phyloP scores from a whole-genome alignment of 345 rosid species.

The Capsella bursapastoris region DNA sequence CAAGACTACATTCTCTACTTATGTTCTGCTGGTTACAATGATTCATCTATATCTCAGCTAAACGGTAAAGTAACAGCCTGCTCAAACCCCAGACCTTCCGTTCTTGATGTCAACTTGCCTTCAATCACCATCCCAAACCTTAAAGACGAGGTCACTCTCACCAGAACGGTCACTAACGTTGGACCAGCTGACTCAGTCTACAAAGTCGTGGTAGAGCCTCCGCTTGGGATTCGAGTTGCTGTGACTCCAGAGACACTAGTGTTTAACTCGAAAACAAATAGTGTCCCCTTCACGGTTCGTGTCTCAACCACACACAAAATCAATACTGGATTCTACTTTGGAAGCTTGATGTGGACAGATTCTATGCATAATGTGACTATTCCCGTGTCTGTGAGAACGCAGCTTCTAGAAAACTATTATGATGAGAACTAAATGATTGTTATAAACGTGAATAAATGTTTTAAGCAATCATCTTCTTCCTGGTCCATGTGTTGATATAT shows the following conservation, averaged over 20 bases:
- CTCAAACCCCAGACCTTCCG: conserved; percentile 31
- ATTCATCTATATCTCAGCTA: conserved; percentile 57
- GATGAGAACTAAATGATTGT: conserved; percentile 33
- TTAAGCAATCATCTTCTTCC: neutral
- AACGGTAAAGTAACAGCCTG: conserved; percentile 46
- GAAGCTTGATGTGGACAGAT: conserved; percentile 51
- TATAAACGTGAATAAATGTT: neutral
- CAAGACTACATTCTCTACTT: conserved; percentile 58
- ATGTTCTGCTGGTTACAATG: conserved; percentile 53
- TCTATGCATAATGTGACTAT: conserved; percentile 45
- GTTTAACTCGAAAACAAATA: conserved; percentile 39
- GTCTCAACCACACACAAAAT: conserved; percentile 41
- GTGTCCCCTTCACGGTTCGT: conserved; percentile 38
- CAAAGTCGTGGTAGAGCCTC: conserved; percentile 42
- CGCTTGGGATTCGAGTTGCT: conserved; percentile 37
- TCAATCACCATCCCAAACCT: conserved; percentile 49
- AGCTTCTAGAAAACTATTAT: conserved; percentile 40
- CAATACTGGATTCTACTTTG: conserved; percentile 54
- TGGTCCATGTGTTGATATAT: neutral
- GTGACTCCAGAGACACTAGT: conserved; percentile 41
- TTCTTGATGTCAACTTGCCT: conserved; percentile 54
- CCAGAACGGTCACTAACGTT: conserved; percentile 57
- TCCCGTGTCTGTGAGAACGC: conserved; percentile 54
- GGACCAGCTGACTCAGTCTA: conserved; percentile 50
- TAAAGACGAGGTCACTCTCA: conserved; percentile 32